Conservation (phyloP, 225 moss, liverwort and hornwort genomes). For the Climacium dendroides region DNA sequence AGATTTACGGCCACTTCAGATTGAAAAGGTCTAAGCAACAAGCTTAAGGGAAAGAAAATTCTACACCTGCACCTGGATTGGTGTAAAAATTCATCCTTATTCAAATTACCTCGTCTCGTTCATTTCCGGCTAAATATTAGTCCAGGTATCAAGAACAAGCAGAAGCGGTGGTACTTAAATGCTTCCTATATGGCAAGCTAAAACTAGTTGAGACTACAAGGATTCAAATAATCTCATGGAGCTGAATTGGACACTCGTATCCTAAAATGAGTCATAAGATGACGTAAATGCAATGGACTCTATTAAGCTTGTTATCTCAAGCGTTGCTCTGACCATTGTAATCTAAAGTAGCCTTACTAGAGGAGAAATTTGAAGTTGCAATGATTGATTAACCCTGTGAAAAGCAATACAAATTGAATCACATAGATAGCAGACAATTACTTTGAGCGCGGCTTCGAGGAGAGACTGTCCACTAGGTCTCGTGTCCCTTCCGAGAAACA, state of each 20-base stretch:
- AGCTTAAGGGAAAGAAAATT: neutral
- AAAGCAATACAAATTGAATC: neutral
- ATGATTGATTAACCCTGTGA: neutral
- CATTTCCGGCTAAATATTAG: neutral
- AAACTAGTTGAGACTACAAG: neutral
- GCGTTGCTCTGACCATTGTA: neutral
- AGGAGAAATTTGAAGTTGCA: neutral
- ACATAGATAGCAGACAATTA: slow-evolving; percentile 1
- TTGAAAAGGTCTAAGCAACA: neutral
- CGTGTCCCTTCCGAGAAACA: slow-evolving; percentile 76
- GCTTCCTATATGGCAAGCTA: too few relatives aligned
- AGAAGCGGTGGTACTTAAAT: neutral
- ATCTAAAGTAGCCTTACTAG: neutral
- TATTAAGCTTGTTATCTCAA: neutral
- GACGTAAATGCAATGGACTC: neutral
- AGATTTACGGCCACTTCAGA: neutral
- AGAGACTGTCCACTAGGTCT: slow-evolving; percentile 71
- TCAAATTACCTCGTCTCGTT: neutral
- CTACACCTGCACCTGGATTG: neutral
- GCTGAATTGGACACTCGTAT: neutral
- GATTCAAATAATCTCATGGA: neutral
- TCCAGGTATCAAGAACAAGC: neutral
- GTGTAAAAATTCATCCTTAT: neutral
- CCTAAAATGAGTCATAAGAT: neutral
- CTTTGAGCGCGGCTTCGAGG: slow-evolving; percentile 50